Evolutionary conservation across 2,329 filamentous ascomycete genomes (phyloP), one percentile per base, ranked within the genome.

Genomic region (Bipolaris bicolor): DNA sequence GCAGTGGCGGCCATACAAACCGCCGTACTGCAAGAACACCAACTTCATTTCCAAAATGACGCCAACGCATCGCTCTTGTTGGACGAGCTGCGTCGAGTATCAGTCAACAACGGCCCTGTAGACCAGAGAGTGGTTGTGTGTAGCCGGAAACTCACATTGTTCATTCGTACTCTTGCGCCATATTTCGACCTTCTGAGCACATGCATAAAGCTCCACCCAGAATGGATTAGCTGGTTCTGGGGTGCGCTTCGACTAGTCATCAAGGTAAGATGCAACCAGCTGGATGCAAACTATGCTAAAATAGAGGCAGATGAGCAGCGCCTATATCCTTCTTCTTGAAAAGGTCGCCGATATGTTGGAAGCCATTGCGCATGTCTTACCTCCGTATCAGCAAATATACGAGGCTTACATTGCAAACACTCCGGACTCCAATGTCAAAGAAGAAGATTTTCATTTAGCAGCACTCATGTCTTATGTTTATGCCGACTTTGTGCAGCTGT

Each of bases 151-250:
- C 57, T 71, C 11, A 48, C 54, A n/a, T 43, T 63, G 5, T 72
- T 73, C 49, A 52, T 63, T 7, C 61, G 54, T 20, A 41, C 51
- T 11, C 68, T 72, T 56, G 62, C 65, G 29, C 60, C 65, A 7
- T 74, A 68, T 54, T 73, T 72, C 45, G 66, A 71, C 40, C 51
- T 72, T 15, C 55, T 74, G 33, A 55, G 55, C 40, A 62, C 64
- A 10, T 69, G 61, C 33, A 57, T 61, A 16, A 31, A 61, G 26
- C 24, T 64, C n/a, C 57, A 46, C 18, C 33, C 61, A 49, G 64
- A 66, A 53, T 72, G 66, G 67, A 22, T 57, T 20, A 56, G 58
- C 11, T 68, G 60, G 39, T 66, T 73, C 37, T 74, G 70, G 70
- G 65, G 62, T 22, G 50, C 54, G 18, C 45, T 72, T 15, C 44